phyloP scores from a whole-genome alignment of 441 rosid genomes.

The Corymbia citriodora region DNA sequence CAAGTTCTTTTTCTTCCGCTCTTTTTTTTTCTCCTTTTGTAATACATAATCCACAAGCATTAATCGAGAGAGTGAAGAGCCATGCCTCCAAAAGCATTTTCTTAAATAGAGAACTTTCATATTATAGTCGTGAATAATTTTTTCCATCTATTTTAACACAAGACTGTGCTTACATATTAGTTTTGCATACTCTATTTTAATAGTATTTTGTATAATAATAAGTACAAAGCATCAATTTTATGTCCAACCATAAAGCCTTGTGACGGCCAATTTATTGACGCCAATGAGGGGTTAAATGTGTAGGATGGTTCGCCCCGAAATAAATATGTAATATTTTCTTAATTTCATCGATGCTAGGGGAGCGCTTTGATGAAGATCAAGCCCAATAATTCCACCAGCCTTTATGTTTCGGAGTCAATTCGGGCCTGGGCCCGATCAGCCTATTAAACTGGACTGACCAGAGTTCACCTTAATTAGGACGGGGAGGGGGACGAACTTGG shows the following conservation, averaged over 20 bases:
- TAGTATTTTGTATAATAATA: background rate
- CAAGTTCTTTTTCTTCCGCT: background rate
- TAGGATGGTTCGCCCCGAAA: background rate
- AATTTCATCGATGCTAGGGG: background rate
- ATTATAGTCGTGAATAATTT: no score
- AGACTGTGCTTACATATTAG: no score
- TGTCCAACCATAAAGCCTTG: background rate
- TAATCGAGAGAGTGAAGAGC: background rate
- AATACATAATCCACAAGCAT: background rate
- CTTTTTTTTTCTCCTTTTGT: background rate
- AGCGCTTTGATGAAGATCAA: background rate
- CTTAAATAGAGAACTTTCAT: no score
- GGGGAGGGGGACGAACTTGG: background rate
- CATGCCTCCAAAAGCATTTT: rapidly evolving
- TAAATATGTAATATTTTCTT: background rate
- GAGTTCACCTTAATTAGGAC: background rate
- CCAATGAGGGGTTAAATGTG: background rate
- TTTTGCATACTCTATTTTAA: background rate
- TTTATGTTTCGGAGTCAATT: no score
- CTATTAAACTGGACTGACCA: background rate
- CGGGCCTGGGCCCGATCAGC: background rate
- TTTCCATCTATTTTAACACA: no score
- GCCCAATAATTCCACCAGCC: background rate
- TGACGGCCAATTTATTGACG: background rate
- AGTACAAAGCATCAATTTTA: background rate